Base-by-base conservation (phyloP, 2,329 filamentous ascomycete genomes). In the Apiospora marii region DNA sequence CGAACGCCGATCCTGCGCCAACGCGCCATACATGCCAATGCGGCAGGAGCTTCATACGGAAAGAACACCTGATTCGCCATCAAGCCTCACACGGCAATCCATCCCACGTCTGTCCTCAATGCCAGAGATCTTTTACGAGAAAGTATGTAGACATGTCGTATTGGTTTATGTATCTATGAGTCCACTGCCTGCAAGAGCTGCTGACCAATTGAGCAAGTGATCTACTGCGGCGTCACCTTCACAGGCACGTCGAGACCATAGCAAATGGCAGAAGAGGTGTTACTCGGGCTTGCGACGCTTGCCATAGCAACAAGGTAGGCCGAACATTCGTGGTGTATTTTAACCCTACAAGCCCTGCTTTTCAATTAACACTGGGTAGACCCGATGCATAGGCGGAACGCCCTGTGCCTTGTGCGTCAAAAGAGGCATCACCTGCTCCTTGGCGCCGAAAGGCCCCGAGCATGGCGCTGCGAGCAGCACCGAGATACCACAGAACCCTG, bases 51-150 rank as follows among this genome's bases (percentile, higher is more conserved):
- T 72, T 72, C 43, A 67, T 67, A 46, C 13, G 71, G 8, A 72
- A 72, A 43, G 68, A 72, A n/a, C 71, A 72, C 64, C n/a, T 72
- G 24, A 46, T 58, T 37, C 67, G 71, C 13, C 71, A 72, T 27
- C 71, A 72, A 51, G 67, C 71, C 46, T 22, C 51, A 22, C 71
- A 72, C n/a, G 14, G 68, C 43, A 44, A n/a, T 14, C 19, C 12
- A 2, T 43, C 71, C 30, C 68, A 72, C 41, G 58, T 64, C 1
- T 72, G 71, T 8, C 67, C 43, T 8, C 41, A 70, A 6, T 72
- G 71, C 34, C 53, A 51, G 14, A 58, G 68, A 34, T 46, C 71
- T 22, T 72, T 72, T 44, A 72, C 67, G 19, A 51, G 67, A 19
- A 51, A 43, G 71, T 72, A 12, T 67, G 71, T 58, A 22, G 24